A percentile compares a stretch with the other conserved stretches of the same genome.
phyloP scores from a whole-genome alignment of 2,329 filamentous ascomycete genomes.

The Macrophomina pseudophaseolina region DNA sequence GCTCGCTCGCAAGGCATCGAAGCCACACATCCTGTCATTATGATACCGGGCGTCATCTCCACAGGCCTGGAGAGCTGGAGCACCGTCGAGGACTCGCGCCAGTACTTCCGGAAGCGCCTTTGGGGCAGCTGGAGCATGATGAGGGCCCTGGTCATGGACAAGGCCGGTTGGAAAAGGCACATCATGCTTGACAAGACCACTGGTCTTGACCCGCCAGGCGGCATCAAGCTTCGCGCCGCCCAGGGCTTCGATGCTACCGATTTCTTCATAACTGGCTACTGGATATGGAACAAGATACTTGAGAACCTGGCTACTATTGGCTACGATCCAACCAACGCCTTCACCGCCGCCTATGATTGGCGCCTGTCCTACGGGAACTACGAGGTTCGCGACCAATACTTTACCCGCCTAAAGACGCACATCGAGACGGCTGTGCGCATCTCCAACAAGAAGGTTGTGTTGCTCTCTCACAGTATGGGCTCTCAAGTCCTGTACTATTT shows the following conservation, averaged over 20 bases:
- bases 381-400: slow-evolving; percentile 90
- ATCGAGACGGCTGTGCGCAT: slow-evolving; percentile 83
- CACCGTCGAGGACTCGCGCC: slow-evolving; percentile 75
- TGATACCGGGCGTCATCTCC: slow-evolving; percentile 97
- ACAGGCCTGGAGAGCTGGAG: slow-evolving; percentile 97
- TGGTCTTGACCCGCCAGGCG: slow-evolving; percentile 80
- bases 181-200: slow-evolving; percentile 95
- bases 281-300: slow-evolving; percentile 99
- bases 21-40: slow-evolving; percentile 87
- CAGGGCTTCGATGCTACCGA: slow-evolving; percentile 98
- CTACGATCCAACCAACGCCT: slow-evolving; percentile 84
- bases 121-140: slow-evolving; percentile 99
- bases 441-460: slow-evolving; percentile 76
- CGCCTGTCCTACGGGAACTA: slow-evolving; percentile 87
- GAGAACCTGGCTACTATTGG: slow-evolving; percentile 96
- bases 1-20: slow-evolving; percentile 78
- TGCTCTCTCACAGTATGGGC: slow-evolving; percentile 97
- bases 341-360: slow-evolving; percentile 84
- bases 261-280: slow-evolving; percentile 89
- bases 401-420: slow-evolving; percentile 85
- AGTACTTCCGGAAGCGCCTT: slow-evolving; percentile 90
- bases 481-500: slow-evolving; percentile 91
- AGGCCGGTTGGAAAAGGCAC: slow-evolving; percentile 92
- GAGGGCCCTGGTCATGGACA: slow-evolving; percentile 89
- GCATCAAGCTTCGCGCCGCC: slow-evolving; percentile 87